Base-by-base conservation (phyloP, 2,329 filamentous ascomycete species). In the Truncatella angustata region DNA sequence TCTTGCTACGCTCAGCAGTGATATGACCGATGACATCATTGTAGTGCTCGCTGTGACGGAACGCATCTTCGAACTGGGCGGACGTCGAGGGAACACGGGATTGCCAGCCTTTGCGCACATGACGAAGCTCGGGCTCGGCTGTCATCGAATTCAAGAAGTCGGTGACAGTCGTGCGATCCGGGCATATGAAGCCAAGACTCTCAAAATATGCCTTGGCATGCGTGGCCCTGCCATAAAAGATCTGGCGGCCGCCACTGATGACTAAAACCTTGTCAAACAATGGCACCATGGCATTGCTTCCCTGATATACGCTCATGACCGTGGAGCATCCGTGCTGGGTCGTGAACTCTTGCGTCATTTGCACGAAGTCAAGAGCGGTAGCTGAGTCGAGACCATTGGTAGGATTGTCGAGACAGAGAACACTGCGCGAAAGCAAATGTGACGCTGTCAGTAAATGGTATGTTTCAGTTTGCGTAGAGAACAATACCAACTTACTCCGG, bases 371-470 rank as follows among this genome's bases (percentile, higher is more conserved):
- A 54, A 90, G 79, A 49, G 87, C 87, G 67, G 90, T 90, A 69
- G 86, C 87, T 28, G 81, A 86, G 70, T 91, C 87, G 28, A 90
- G 75, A 69, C 87, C 87, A 70, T 87, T 78, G 23, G 87, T 90
- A 36, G 81, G 85, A 73, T 90, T 90, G 63, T 90, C 81, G 81
- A 81, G 85, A 73, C 81, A 84, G 63, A 85, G 81, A n/a, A 85
- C 12, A 9, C 81, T 70, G 10, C 80, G 2, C 81, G 78, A 30
- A 76, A 76, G 12, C 80, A 82, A n/a, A 85, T 70, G 11, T n/a
- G n/a, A n/a, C n/a, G n/a, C n/a, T n/a, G n/a, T n/a, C n/a, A n/a
- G n/a, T n/a, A n/a, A n/a, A n/a, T n/a, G n/a, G n/a, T n/a, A n/a
- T n/a, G n/a, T n/a, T n/a, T n/a, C n/a, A n/a, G n/a, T n/a, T n/a